Conservation (phyloP, 2,329 filamentous ascomycete species). For the Aspergillus tanneri region DNA sequence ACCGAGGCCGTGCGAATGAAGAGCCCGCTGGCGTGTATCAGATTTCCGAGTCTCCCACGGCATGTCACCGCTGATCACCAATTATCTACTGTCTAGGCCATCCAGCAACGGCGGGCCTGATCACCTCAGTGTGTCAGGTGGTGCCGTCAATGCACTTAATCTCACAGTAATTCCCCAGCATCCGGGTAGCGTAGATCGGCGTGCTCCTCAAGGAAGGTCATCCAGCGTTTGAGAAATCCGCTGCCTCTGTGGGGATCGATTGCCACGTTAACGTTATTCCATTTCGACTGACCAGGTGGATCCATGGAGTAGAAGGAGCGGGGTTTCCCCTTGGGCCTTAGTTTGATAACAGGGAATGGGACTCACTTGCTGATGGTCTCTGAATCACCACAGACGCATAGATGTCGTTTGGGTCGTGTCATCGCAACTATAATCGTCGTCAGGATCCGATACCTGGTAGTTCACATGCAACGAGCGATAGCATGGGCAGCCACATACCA, state of each 20-base stretch:
- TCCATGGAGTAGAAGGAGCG: neutral
- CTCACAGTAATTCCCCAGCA: constrained; percentile 35
- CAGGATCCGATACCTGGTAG: too few relatives aligned
- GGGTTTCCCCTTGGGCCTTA: neutral
- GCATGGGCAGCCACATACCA: too few relatives aligned
- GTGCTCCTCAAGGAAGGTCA: constrained; percentile 84
- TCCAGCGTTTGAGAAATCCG: constrained; percentile 84
- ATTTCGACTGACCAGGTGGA: neutral
- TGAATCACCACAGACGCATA: constrained; percentile 89
- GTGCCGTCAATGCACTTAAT: too few relatives aligned
- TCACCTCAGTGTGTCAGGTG: too few relatives aligned
- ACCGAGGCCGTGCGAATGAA: constrained; percentile 1
- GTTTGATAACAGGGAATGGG: neutral
- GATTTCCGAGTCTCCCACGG: neutral
- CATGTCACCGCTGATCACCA: too few relatives aligned
- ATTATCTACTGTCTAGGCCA: neutral
- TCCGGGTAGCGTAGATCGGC: constrained; percentile 89
- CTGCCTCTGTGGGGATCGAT: constrained; percentile 64
- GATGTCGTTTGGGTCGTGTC: constrained; percentile 87
- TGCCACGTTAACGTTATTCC: neutral
- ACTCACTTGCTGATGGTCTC: constrained; percentile 87
- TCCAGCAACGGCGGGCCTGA: too few relatives aligned
- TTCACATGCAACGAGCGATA: too few relatives aligned
- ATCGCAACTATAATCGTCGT: constrained; percentile 71
- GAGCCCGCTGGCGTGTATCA: constrained; percentile 3